Percentiles rank a stretch among this genome's conserved stretches.
Conservation (phyloP, 2,329 filamentous ascomycete species). For the Penicillium sp. region DNA sequence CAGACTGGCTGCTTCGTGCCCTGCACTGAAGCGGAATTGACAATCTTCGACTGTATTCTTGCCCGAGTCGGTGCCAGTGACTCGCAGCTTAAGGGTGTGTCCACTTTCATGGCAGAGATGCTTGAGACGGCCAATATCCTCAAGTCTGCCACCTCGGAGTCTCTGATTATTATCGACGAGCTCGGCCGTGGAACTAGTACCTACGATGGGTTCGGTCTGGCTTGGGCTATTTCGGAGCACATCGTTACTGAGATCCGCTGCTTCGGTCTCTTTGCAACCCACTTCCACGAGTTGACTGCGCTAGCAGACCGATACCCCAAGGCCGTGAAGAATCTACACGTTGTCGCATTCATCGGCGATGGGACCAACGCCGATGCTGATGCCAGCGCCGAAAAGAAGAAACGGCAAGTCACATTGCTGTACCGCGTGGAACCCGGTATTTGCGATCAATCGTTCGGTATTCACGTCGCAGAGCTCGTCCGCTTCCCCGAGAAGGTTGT, state of each 20-base stretch:
- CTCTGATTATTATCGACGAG: slow-evolving; percentile 97
- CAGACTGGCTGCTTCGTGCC: slow-evolving; percentile 97
- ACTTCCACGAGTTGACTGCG: slow-evolving; percentile 96
- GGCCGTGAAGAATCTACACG: slow-evolving; percentile 90
- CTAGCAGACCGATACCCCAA: slow-evolving; percentile 77
- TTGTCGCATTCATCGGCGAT: slow-evolving; percentile 84
- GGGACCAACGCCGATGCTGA: slow-evolving; percentile 47
- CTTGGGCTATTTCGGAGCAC: slow-evolving; percentile 98
- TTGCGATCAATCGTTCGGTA: slow-evolving; percentile 96
- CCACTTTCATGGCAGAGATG: slow-evolving; percentile 99
- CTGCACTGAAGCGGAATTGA: slow-evolving; percentile 84
- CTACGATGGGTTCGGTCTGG: slow-evolving; percentile 97
- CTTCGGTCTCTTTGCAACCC: slow-evolving; percentile 92
- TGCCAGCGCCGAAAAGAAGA: slow-evolving; percentile 54
- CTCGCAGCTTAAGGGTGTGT: slow-evolving; percentile 95
- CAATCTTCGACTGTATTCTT: slow-evolving; percentile 95
- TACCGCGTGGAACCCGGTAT: slow-evolving; percentile 97
- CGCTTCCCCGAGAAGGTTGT: slow-evolving; percentile 96
- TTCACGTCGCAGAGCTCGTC: slow-evolving; percentile 95
- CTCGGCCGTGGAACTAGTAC: slow-evolving; percentile 95
- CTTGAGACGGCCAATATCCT: slow-evolving; percentile 97
- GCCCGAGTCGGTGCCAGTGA: slow-evolving; percentile 94
- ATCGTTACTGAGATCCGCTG: slow-evolving; percentile 94
- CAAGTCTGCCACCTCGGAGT: slow-evolving; percentile 92
- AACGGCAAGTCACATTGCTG: slow-evolving; percentile 84